Evolutionary conservation across 768 basidiomycete genomes (phyloP), one percentile per base, ranked within the genome.

Genomic region (Russula earlei): DNA sequence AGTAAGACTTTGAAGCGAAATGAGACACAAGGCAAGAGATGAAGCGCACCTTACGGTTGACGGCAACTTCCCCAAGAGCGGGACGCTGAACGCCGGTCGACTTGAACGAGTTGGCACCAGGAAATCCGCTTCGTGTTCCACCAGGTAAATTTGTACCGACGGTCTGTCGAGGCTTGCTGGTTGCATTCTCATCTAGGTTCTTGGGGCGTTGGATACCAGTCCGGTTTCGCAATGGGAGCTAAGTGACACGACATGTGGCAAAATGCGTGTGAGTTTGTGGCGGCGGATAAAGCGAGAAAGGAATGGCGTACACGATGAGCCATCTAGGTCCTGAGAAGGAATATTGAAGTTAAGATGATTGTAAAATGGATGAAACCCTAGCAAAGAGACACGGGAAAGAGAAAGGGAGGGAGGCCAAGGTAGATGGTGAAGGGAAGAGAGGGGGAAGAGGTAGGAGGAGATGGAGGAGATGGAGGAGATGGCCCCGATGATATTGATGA

Each of bases 171-270:
- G 76, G 83, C 69, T 74, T 80, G 63, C 77, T 80, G 65, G 77
- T 77, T 47, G 87, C 84, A 66, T 91, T 89, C 73, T 90, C 88
- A 67, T 90, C 88, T 58, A 72, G 80, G 69, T 85, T 87, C 67
- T 75, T 78, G 54, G 68, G 56, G 64, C 87, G 85, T 67, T 83
- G 82, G 62, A 79, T 72, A 62, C 81, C 73, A 45, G 77, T 71
- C 63, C 87, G 81, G 60, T 73, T 71, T 64, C 87, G 84, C 72
- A 83, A 75, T 54, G 85, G 81, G 64, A 83, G 68, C 87, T 90
- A 52, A 43, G 17, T 31, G 38, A 8, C 15, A 9, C 48, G 36
- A 22, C 37, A 63, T 50, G 55, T 46, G 51, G 48, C 51, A 36
- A 38, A 47, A 27, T 11, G 41, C 20, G 22, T 38, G 54, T 56